Evolutionary conservation across 305 asterid species (phyloP).

Genomic region (Andrographis paniculata): DNA sequence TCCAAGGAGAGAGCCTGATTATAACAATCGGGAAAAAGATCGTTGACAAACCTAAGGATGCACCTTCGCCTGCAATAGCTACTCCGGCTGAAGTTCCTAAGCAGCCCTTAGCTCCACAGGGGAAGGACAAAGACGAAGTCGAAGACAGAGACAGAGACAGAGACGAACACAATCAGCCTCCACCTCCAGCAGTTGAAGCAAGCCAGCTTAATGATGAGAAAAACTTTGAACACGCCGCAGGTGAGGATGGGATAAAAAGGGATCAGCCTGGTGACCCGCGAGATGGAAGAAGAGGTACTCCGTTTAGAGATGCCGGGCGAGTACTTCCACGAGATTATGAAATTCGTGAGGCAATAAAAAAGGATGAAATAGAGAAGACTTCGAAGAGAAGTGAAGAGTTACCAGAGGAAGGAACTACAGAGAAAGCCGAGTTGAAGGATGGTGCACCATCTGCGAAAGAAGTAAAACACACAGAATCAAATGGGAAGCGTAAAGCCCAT

Average conservation of each 20-base stretch:
- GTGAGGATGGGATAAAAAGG: conserved; percentile 3
- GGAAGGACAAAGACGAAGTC: conserved; percentile 3
- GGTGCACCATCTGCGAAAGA: not conserved
- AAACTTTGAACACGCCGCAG: conserved; percentile 9
- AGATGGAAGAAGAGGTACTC: conserved; percentile 1
- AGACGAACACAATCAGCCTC: no score
- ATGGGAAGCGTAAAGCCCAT: conserved; percentile 9
- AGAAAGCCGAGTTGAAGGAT: conserved; percentile 11
- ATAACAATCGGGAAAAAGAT: conserved; percentile 40
- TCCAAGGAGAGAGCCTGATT: conserved; percentile 37
- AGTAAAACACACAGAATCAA: conserved; percentile 15
- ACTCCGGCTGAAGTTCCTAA: not conserved
- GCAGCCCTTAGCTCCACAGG: conserved; percentile 15
- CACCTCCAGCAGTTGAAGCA: conserved; percentile 10
- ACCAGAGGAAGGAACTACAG: conserved; percentile 8
- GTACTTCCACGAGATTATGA: conserved; percentile 8
- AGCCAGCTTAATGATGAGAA: conserved; percentile 15
- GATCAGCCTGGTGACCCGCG: not conserved
- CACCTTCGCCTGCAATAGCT: conserved; percentile 5
- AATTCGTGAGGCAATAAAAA: not conserved
- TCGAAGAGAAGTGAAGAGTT: conserved; percentile 6
- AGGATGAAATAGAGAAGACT: conserved; percentile 5
- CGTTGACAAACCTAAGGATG: conserved; percentile 14
- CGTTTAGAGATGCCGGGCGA: not conserved
- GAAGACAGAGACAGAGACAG: no score